Conservation (phyloP, 352 stramenopile species). For the Phytophthora colocasiae region DNA sequence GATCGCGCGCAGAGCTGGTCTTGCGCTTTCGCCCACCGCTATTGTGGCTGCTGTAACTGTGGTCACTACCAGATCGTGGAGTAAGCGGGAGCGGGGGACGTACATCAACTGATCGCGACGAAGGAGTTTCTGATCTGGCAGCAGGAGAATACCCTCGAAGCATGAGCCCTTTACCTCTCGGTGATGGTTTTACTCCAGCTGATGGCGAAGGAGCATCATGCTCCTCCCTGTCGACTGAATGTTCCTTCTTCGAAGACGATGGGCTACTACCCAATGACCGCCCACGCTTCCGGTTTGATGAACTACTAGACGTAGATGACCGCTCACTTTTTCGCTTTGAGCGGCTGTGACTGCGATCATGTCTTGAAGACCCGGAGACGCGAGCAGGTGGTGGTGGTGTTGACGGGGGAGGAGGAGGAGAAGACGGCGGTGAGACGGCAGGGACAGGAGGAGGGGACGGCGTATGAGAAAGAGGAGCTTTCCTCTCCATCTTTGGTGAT, state of each 20-base stretch:
- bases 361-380: slow-evolving; percentile 16
- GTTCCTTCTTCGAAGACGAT: slow-evolving; percentile 18
- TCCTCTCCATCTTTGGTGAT: slow-evolving; percentile 29
- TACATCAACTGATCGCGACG: slow-evolving; percentile 35
- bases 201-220: slow-evolving; percentile 3
- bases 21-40: slow-evolving; percentile 56
- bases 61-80: slow-evolving; percentile 29
- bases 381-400: slow-evolving; percentile 25
- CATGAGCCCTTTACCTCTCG: slow-evolving; percentile 47
- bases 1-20: slow-evolving; percentile 59
- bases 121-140: slow-evolving; percentile 19
- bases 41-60: slow-evolving; percentile 30
- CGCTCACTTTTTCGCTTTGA: slow-evolving; percentile 19
- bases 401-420: slow-evolving; percentile 36
- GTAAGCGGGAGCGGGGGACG: slow-evolving; percentile 56
- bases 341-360: slow-evolving; percentile 14
- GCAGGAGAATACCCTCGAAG: slow-evolving; percentile 39
- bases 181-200: slow-evolving; percentile 30
- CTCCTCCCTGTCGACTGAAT: slow-evolving; percentile 13
- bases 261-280: slow-evolving; percentile 24
- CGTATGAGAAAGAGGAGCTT: slow-evolving; percentile 18
- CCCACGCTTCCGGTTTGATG: slow-evolving; percentile 34
- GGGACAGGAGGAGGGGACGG: slow-evolving; percentile 22
- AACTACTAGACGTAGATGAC: slow-evolving; percentile 23
- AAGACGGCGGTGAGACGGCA: slow-evolving; percentile 25